These are phyloP conservation scores for Leucoagaricus sp. DNA, from an alignment of 1,284 basidiomycete genomes.

Conservation along the genomic window DNA sequence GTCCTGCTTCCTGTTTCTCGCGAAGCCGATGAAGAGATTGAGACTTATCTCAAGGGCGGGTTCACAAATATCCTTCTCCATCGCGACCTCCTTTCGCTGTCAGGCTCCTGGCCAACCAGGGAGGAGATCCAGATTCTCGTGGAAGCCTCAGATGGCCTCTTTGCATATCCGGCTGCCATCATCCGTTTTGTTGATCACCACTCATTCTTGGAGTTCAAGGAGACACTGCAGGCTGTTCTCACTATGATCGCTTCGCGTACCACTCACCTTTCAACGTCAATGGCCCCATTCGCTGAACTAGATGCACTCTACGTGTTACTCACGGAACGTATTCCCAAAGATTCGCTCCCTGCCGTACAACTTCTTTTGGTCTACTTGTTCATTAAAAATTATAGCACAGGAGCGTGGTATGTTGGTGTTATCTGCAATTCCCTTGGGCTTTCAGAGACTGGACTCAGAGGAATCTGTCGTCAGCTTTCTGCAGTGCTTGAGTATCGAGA, in stretches of 20 bases:
- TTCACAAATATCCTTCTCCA: conserved; percentile 1
- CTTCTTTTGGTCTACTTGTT: background rate
- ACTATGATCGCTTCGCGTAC: background rate
- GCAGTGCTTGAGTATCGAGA: background rate
- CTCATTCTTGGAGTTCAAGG: background rate
- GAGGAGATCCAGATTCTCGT: conserved; percentile 5
- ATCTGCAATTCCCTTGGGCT: background rate
- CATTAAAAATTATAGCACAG: background rate
- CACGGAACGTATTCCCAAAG: background rate
- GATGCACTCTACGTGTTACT: background rate
- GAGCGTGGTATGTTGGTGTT: background rate
- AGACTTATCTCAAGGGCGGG: background rate
- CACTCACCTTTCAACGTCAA: background rate
- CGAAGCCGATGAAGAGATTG: conserved; percentile 3
- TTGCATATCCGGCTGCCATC: conserved; percentile 10
- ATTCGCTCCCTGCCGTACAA: background rate
- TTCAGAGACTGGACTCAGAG: background rate
- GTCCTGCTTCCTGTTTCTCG: background rate
- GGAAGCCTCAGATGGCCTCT: conserved; percentile 6
- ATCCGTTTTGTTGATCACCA: background rate
- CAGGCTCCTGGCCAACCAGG: conserved; percentile 3
- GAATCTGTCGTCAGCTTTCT: background rate
- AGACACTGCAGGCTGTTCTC: background rate
- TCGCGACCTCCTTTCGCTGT: background rate
- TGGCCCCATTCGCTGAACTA: background rate